A percentile compares a stretch with the other conserved stretches of the same genome.
These are phyloP conservation scores for Phoenix dactylifera DNA, from an alignment of 176 grass and related monocot species.

Conservation along the genomic window DNA sequence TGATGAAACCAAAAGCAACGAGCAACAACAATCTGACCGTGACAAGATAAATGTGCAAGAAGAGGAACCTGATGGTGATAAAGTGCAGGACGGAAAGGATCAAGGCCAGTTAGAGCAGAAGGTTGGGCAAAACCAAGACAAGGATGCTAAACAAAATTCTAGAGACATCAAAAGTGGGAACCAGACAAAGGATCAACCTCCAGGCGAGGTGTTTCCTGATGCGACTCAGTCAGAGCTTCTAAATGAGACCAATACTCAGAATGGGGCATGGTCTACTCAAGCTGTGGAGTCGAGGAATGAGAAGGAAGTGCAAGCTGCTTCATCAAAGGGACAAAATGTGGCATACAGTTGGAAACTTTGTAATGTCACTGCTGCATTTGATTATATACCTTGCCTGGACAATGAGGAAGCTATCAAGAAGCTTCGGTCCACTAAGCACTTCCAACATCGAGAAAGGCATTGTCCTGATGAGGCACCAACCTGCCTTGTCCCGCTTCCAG, in stretches of 20 bases:
- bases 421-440: constrained; percentile 52
- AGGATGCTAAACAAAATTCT: constrained; percentile 1
- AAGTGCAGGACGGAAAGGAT: not conserved
- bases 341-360: constrained; percentile 57
- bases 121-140: not conserved
- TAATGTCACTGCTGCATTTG: constrained; percentile 48
- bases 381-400: constrained; percentile 97
- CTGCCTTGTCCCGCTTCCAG: constrained; percentile 67
- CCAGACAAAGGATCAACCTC: constrained; percentile 1
- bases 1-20: too few species aligned
- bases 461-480: constrained; percentile 45
- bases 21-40: too few species aligned
- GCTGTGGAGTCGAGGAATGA: constrained; percentile 60
- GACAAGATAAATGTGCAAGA: too few species aligned
- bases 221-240: constrained; percentile 52
- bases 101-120: not conserved
- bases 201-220: constrained; percentile 40
- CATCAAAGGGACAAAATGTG: not conserved
- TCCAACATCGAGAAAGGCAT: constrained; percentile 93
- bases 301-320: constrained; percentile 34
- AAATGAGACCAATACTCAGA: constrained; percentile 54
- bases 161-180: not conserved
- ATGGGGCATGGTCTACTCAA: constrained; percentile 84
- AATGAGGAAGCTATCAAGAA: constrained; percentile 65
- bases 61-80: constrained; percentile 1